These are phyloP conservation scores for Pseudogymnoascus sp. DNA, from an alignment of 2,329 filamentous ascomycete species.

Conservation along the genomic window DNA sequence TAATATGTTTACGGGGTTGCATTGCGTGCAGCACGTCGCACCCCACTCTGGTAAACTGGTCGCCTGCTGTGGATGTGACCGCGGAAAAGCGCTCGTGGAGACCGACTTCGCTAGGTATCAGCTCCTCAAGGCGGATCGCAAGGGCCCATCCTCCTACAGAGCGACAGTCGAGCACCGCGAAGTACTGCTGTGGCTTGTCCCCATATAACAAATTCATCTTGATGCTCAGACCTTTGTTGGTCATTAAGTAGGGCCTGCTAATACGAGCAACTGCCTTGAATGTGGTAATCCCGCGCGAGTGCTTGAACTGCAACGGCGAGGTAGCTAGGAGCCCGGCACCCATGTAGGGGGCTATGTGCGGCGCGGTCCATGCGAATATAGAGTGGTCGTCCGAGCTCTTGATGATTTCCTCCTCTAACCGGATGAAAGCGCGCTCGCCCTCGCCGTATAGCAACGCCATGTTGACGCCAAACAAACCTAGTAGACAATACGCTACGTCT, in stretches of 20 bases:
- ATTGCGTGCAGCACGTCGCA: neutral
- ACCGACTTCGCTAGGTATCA: neutral
- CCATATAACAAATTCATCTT: neutral
- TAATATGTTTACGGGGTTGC: neutral
- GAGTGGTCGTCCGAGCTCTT: constrained; percentile 28
- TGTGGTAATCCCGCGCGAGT: neutral
- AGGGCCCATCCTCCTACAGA: neutral
- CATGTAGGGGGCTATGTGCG: neutral
- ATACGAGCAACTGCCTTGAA: neutral
- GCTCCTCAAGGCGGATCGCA: neutral
- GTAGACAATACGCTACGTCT: constrained; percentile 11
- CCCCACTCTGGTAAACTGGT: neutral
- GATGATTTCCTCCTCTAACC: constrained; percentile 30
- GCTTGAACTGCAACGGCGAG: neutral
- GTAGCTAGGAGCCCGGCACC: neutral
- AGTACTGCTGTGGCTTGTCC: neutral
- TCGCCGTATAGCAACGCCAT: constrained; percentile 31
- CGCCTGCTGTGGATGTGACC: neutral
- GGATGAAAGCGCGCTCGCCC: constrained; percentile 25
- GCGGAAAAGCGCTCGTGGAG: neutral
- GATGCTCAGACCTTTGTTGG: neutral
- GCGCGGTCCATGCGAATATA: constrained; percentile 23
- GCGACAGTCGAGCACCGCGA: neutral
- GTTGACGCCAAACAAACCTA: constrained; percentile 28
- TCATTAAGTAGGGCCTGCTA: neutral